These are phyloP conservation scores for Chaetothyriales sp. DNA, from an alignment of 2,329 filamentous ascomycete species.

Conservation along the genomic window DNA sequence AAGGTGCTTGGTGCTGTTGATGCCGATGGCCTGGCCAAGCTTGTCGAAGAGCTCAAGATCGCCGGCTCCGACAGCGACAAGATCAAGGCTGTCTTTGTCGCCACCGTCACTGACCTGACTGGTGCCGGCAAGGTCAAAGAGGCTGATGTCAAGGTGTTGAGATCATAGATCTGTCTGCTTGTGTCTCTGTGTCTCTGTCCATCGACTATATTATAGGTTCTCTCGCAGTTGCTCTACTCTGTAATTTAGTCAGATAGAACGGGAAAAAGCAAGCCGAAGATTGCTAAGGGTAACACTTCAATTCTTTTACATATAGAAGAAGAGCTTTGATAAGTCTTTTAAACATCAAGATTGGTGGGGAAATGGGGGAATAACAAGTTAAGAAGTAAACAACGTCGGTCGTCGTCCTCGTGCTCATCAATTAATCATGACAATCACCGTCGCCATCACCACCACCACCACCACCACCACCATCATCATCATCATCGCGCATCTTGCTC, in stretches of 20 bases:
- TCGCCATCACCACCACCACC: not conserved
- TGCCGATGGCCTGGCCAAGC: conserved; percentile 69
- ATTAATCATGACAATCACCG: not conserved
- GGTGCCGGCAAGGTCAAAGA: conserved; percentile 74
- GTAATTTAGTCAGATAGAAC: not conserved
- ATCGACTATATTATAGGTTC: not conserved
- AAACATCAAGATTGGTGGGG: too few species aligned
- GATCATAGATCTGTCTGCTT: conserved; percentile 3
- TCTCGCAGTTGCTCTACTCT: not conserved
- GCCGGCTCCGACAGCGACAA: conserved; percentile 62
- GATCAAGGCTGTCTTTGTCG: conserved; percentile 71
- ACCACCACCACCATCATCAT: not conserved
- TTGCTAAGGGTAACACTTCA: too few species aligned
- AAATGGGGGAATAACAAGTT: too few species aligned
- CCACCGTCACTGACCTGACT: conserved; percentile 63
- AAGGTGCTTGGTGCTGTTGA: conserved; percentile 76
- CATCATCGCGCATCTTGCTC: conserved; percentile 2
- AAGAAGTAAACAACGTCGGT: too few species aligned
- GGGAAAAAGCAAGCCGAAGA: too few species aligned
- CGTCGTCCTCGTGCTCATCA: too few species aligned
- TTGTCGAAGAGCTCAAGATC: conserved; percentile 66
- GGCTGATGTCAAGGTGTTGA: conserved; percentile 53
- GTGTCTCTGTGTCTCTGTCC: not conserved
- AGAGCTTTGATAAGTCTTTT: too few species aligned
- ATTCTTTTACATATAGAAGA: too few species aligned